Percentiles rank a stretch among this genome's conserved stretches.
Conservation (phyloP, 2,329 filamentous ascomycete genomes). For the Shiraia sp. region DNA sequence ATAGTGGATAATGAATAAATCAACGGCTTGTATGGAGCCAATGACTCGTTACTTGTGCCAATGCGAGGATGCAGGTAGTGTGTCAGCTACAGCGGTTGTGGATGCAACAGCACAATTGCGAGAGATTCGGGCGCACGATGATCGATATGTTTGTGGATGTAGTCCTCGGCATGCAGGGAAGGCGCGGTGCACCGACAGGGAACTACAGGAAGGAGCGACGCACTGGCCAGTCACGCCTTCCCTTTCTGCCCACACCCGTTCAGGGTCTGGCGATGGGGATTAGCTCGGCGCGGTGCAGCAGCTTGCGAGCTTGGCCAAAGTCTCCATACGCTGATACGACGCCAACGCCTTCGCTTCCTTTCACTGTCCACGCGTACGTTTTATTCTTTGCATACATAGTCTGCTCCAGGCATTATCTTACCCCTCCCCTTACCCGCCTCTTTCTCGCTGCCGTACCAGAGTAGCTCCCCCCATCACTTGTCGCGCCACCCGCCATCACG, state of each 20-base stretch:
- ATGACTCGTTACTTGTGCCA: constrained; percentile 5
- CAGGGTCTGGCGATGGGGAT: constrained; percentile 5
- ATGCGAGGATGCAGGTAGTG: no score
- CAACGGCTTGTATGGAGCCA: constrained; percentile 3
- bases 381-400: constrained; percentile 8
- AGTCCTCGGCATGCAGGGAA: constrained; percentile 5
- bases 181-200: no score
- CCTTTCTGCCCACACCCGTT: constrained; percentile 4
- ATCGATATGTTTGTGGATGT: neutral
- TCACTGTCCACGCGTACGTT: constrained; percentile 17
- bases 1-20: neutral
- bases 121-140: neutral
- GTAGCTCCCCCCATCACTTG: constrained; percentile 8
- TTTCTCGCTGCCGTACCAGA: constrained; percentile 16
- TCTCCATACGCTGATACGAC: neutral
- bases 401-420: constrained; percentile 12
- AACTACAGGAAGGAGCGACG: no score
- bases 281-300: constrained; percentile 6
- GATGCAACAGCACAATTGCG: constrained; percentile 3
- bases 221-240: constrained; percentile 3
- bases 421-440: constrained; percentile 19
- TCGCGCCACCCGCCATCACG: constrained; percentile 27
- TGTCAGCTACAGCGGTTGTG: no score
- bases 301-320: no score
- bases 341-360: constrained; percentile 10